Base-by-base conservation (phyloP, 805 yeast genomes). In the Groenewaldozyma salmanticensis region DNA sequence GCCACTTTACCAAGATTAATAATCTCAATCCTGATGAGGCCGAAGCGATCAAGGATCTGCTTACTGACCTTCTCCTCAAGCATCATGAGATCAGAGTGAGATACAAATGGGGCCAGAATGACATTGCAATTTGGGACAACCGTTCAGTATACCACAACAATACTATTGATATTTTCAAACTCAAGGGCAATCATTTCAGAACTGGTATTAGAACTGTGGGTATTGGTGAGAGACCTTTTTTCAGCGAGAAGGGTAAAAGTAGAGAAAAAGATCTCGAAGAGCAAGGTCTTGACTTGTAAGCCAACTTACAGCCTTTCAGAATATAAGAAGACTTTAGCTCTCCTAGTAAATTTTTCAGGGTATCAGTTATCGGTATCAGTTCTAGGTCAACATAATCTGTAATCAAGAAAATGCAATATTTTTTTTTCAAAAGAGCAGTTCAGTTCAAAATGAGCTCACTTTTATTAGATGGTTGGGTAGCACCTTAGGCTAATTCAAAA, bases 111-210 rank as follows among this genome's bases (percentile, higher is more conserved):
- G 79, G 75, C 54, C 77, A 79, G 40, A 71, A 72, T 38, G 72
- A 86, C 1, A 80, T 82, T 39, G 84, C 78, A 16, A 60, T 80
- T 21, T 82, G 90, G 90, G 92, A 82, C 54, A 82, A 82, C 67
- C 75, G 92, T 57, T 72, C 77, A 6, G 61, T 72, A 20, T 50
- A 46, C 37, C 92, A 82, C 58, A 68, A 84, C 9, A 85, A 87
- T 13, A 70, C 78, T 17, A 68, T 73, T 39, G 90, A 82, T 35
- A 42, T 43, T 35, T 50, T 40, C 35, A 18, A 44, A n/a, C 27
- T 34, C 20, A 32, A 33, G 7, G 39, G 39, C 3, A 53, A 52
- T 6, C 44, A 37, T 21, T 45, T 50, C 15, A 51, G 61, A 37
- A 46, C 51, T 20, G 61, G 61, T 4, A 47, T 53, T 11, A 49